Evolutionary conservation across 148 eudicot genomes (phyloP), one percentile per base, ranked within the genome.

Genomic region (Simmondsia chinensis): DNA sequence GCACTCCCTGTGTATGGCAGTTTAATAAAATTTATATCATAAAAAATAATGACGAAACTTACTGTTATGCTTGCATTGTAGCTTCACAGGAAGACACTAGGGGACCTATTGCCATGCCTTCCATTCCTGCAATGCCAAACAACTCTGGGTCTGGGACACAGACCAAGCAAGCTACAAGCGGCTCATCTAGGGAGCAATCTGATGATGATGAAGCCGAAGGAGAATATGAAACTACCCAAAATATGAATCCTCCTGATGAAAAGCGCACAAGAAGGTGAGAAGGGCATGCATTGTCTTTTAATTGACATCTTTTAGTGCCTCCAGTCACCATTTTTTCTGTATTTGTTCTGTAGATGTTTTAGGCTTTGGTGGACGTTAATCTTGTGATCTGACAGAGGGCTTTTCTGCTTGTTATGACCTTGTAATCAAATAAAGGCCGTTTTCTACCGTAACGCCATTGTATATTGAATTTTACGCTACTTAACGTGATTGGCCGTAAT

Each of bases 181-280:
- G 74, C 34, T 86, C 95, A 37, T 89, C 97, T 27, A 64, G 79
- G 59, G 95, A 75, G 8, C 79, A 64, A 50, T 85, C 96, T 26
- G 95, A 91, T 70, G 99, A 91, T 63, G 95, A 85, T 49, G 99
- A 91, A 46, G 76, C 72, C 48, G 97, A 91, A 39, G 99, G 89
- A 43, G 99, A 85, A 53, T 66, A 71, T 20, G 96, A 82, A 40
- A 50, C 71, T 43, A 59, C 69, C 33, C 67, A 68, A 14, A 74
- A 68, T 53, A 57, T 17, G 72, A 84, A 74, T 55, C 95, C 94
- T 37, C 14, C 77, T 19, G 83, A 91, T 74, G 83, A 59, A 7
- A 91, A 79, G 71, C 94, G 99, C 41, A 74, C 72, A 28, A 64
- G 99, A 52, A 85, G 99, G 89, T 81, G 59, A 50, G 46, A 15